Conservation (phyloP, 495 filamentous ascomycete species). For the Annulohypoxylon moriforme region DNA sequence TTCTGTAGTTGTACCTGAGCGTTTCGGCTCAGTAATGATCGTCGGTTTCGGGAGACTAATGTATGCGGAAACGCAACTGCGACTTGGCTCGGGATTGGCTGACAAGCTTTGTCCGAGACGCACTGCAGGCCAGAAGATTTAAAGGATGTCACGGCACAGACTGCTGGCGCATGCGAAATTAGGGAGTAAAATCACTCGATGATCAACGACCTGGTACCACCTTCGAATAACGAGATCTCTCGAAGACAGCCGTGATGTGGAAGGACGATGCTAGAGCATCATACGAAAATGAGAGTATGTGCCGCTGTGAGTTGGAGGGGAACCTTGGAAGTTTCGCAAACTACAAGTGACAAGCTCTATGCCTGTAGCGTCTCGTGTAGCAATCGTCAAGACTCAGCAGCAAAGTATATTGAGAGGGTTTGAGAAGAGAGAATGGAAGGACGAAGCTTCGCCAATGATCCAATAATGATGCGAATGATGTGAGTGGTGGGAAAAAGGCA, state of each 20-base stretch:
- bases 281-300: constrained; percentile 17
- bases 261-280: constrained; percentile 22
- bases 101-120: constrained; percentile 33
- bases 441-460: constrained; percentile 28
- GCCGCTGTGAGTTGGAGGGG: constrained; percentile 1
- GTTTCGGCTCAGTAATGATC: constrained; percentile 53
- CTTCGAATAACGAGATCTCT: constrained; percentile 6
- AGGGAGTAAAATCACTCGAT: constrained; percentile 11
- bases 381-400: constrained; percentile 2
- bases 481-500: constrained; percentile 22
- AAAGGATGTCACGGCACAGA: constrained; percentile 11
- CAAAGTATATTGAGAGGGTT: constrained; percentile 5
- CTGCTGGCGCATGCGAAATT: constrained; percentile 18
- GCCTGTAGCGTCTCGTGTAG: constrained; percentile 31
- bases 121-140: constrained; percentile 24
- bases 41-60: constrained; percentile 48
- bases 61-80: constrained; percentile 36
- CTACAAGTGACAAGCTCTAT: constrained; percentile 1
- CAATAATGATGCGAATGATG: constrained; percentile 6
- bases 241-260: background rate
- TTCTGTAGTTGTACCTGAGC: constrained; percentile 35
- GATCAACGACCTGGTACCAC: constrained; percentile 6
- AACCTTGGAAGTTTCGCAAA: constrained; percentile 9
- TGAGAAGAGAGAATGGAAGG: constrained; percentile 22
- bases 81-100: constrained; percentile 40